Conservation (phyloP, 2,329 filamentous ascomycete genomes). For the Trichoderma lentiforme region DNA sequence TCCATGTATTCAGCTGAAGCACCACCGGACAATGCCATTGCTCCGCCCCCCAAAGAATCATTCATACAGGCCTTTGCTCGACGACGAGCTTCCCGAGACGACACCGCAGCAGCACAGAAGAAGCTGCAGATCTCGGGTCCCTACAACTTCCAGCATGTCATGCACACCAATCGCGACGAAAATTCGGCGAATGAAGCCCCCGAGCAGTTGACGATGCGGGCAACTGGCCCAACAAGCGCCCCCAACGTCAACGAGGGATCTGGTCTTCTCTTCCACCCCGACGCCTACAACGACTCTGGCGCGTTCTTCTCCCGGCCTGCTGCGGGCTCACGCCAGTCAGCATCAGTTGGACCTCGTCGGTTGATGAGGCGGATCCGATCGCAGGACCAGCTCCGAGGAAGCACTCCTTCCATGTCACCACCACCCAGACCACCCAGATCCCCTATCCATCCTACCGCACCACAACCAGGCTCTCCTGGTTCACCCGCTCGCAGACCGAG, state of each 20-base stretch:
- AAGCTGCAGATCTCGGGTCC: constrained; percentile 58
- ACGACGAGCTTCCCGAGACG: constrained; percentile 41
- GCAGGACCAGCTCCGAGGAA: constrained; percentile 47
- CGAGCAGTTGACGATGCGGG: constrained; percentile 13
- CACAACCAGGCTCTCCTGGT: constrained; percentile 38
- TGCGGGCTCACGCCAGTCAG: constrained; percentile 18
- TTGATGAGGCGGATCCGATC: constrained; percentile 45
- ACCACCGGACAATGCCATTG: constrained; percentile 32
- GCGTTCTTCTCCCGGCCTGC: constrained; percentile 19
- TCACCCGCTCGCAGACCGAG: constrained; percentile 56
- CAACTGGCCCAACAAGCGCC: constrained; percentile 23
- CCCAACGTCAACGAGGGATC: constrained; percentile 31
- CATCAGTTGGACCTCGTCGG: constrained; percentile 30
- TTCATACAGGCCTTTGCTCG: constrained; percentile 51
- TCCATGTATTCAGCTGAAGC: constrained; percentile 48
- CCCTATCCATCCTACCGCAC: constrained; percentile 33
- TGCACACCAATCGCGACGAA: constrained; percentile 53
- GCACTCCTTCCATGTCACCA: constrained; percentile 47
- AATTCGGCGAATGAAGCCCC: constrained; percentile 29
- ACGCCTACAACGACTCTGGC: constrained; percentile 31
- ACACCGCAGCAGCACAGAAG: constrained; percentile 31
- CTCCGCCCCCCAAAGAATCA: constrained; percentile 39
- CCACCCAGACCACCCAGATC: constrained; percentile 40
- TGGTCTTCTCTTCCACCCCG: constrained; percentile 43
- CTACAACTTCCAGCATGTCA: constrained; percentile 65